Evolutionary conservation across 805 yeast genomes (phyloP).

Genomic region (Yamadazyma endophytica): DNA sequence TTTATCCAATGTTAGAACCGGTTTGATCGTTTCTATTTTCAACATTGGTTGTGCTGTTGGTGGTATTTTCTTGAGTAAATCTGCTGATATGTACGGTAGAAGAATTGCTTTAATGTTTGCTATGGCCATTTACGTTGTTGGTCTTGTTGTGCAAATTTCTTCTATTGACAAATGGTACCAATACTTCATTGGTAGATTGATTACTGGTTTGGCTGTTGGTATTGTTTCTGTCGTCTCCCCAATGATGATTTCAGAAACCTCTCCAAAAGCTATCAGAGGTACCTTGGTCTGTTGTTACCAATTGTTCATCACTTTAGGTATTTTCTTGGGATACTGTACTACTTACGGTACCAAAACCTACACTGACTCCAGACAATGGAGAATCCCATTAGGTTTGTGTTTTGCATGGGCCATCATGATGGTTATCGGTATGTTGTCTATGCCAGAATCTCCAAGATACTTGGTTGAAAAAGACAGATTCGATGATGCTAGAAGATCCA

Average conservation of each 20-base stretch:
- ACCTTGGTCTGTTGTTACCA: slow-evolving; percentile 66
- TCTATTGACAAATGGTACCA: slow-evolving; percentile 57
- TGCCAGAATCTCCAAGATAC: slow-evolving; percentile 70
- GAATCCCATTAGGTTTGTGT: slow-evolving; percentile 58
- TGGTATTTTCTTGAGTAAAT: slow-evolving; percentile 53
- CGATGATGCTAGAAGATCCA: slow-evolving; percentile 51
- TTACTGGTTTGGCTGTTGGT: slow-evolving; percentile 78
- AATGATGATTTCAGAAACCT: slow-evolving; percentile 61
- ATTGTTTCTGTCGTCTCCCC: slow-evolving; percentile 66
- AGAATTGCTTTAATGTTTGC: slow-evolving; percentile 50
- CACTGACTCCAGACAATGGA: slow-evolving; percentile 55
- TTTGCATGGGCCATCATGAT: slow-evolving; percentile 49
- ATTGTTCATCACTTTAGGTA: slow-evolving; percentile 67
- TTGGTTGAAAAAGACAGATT: slow-evolving; percentile 46
- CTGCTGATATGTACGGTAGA: slow-evolving; percentile 61
- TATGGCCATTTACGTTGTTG: slow-evolving; percentile 55
- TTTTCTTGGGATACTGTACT: slow-evolving; percentile 64
- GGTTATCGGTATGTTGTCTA: slow-evolving; percentile 47
- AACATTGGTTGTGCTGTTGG: slow-evolving; percentile 72
- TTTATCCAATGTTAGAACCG: slow-evolving; percentile 44
- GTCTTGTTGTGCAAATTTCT: slow-evolving; percentile 57
- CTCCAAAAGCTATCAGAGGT: slow-evolving; percentile 72
- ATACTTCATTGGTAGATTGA: slow-evolving; percentile 56
- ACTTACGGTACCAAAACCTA: slow-evolving; percentile 58
- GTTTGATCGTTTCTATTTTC: slow-evolving; percentile 53